These are phyloP conservation scores for Pseudonitzschia pungens DNA, from an alignment of 108 stramenopile species.

Conservation along the genomic window DNA sequence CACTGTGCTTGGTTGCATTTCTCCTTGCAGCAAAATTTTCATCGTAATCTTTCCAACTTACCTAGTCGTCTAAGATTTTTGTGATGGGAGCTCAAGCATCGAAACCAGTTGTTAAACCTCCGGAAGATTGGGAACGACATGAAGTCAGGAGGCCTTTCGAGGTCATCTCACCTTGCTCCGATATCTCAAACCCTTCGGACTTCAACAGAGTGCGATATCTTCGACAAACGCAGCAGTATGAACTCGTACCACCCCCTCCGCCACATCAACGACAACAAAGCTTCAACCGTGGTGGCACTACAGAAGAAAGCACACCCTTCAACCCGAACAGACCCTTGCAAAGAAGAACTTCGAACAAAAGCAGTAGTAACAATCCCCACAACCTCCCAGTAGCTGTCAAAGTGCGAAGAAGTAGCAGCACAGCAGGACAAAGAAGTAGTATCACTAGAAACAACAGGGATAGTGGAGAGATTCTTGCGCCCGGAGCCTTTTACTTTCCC, in stretches of 20 bases:
- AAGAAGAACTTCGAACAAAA: not conserved
- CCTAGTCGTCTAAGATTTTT: too few relatives aligned
- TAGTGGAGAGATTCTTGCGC: slow-evolving; percentile 18
- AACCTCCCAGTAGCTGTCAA: not conserved
- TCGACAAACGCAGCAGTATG: not conserved
- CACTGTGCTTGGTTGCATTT: not conserved
- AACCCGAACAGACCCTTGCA: not conserved
- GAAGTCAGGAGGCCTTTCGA: slow-evolving; percentile 22
- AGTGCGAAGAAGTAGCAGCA: slow-evolving; percentile 5
- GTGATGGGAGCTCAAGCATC: slow-evolving; percentile 36
- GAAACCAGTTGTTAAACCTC: slow-evolving; percentile 30
- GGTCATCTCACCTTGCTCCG: slow-evolving; percentile 39
- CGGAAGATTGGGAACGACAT: slow-evolving; percentile 21
- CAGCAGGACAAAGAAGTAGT: not conserved
- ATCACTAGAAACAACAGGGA: not conserved
- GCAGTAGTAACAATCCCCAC: not conserved
- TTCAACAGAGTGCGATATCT: slow-evolving; percentile 28
- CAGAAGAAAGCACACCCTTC: slow-evolving; percentile 1
- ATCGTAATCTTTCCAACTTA: too few relatives aligned
- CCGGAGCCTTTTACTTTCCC: slow-evolving; percentile 39
- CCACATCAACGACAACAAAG: slow-evolving; percentile 17
- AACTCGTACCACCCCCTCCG: not conserved
- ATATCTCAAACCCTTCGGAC: slow-evolving; percentile 42
- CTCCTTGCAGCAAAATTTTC: too few relatives aligned
- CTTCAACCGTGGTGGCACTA: not conserved